A percentile compares a stretch with the other conserved stretches of the same genome.
phyloP scores from a whole-genome alignment of 371 early-diverging fungal species.

The Zancudomyces culisetae region DNA sequence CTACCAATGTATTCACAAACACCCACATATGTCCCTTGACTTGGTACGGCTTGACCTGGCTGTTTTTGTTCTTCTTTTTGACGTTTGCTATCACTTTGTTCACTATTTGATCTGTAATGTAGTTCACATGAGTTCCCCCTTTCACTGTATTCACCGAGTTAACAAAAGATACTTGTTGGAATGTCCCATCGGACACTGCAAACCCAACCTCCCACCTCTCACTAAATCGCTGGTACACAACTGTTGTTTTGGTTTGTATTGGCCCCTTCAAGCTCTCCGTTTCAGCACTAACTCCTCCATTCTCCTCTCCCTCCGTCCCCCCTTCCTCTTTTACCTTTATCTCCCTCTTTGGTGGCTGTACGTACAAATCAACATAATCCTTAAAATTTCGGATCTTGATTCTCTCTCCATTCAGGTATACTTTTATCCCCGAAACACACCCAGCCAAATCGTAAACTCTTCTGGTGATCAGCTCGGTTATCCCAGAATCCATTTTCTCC shows the following conservation, averaged over 20 bases:
- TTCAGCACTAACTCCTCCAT: conserved; percentile 1
- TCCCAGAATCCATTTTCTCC: conserved; percentile 74
- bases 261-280: conserved; percentile 5
- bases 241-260: conserved; percentile 10
- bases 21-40: conserved; percentile 87
- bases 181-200: conserved; percentile 82
- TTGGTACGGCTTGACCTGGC: conserved; percentile 60
- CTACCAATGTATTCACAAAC: conserved; percentile 94
- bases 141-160: conserved; percentile 96
- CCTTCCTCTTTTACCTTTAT: conserved; percentile 8
- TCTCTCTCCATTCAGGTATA: conserved; percentile 75
- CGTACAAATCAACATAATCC: conserved; percentile 80
- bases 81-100: conserved; percentile 48
- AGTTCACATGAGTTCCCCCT: conserved; percentile 93
- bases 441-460: conserved; percentile 98
- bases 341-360: conserved; percentile 20
- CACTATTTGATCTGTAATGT: conserved; percentile 81
- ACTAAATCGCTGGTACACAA: conserved; percentile 52
- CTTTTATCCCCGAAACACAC: conserved; percentile 69
- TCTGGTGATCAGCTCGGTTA: conserved; percentile 77
- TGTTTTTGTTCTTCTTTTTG: conserved; percentile 68
- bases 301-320: conserved; percentile 2
- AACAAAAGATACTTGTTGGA: conserved; percentile 96
- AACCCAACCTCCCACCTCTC: conserved; percentile 97
- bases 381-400: conserved; percentile 78